phyloP scores from a whole-genome alignment of 2,329 filamentous ascomycete species.

The Diatrype stigma region DNA sequence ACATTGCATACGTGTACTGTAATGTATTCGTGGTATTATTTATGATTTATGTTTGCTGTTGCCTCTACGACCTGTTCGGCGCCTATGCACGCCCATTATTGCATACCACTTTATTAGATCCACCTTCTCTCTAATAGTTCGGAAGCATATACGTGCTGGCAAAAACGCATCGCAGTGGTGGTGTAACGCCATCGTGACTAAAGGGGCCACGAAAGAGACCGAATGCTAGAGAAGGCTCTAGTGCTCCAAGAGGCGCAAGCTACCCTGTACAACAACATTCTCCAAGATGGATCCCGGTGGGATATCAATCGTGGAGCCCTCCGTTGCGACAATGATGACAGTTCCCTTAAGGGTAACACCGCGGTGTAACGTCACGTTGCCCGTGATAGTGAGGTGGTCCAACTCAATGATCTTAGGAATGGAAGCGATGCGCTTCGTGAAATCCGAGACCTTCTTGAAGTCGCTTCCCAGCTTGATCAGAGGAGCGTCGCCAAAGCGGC shows the following conservation, averaged over 20 bases:
- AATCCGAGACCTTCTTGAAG: constrained; percentile 99
- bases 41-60: not conserved
- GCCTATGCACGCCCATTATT: not conserved
- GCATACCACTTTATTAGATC: not conserved
- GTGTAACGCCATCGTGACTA: not conserved
- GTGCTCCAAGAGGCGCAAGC: constrained; percentile 70
- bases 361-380: constrained; percentile 92
- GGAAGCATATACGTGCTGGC: not conserved
- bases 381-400: constrained; percentile 95
- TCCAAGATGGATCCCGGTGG: constrained; percentile 95
- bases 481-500: constrained; percentile 92
- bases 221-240: constrained; percentile 31
- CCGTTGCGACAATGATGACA: constrained; percentile 97
- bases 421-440: constrained; percentile 80
- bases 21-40: too few species aligned
- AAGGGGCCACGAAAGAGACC: not conserved
- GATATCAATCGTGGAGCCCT: constrained; percentile 96
- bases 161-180: not conserved
- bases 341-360: constrained; percentile 96
- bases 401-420: constrained; percentile 90
- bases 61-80: not conserved
- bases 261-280: constrained; percentile 98
- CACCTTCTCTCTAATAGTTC: not conserved
- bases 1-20: not conserved
- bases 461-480: constrained; percentile 98